These are phyloP conservation scores for Micromonas pusilla DNA, from an alignment of 139 green algal species.

Conservation along the genomic window DNA sequence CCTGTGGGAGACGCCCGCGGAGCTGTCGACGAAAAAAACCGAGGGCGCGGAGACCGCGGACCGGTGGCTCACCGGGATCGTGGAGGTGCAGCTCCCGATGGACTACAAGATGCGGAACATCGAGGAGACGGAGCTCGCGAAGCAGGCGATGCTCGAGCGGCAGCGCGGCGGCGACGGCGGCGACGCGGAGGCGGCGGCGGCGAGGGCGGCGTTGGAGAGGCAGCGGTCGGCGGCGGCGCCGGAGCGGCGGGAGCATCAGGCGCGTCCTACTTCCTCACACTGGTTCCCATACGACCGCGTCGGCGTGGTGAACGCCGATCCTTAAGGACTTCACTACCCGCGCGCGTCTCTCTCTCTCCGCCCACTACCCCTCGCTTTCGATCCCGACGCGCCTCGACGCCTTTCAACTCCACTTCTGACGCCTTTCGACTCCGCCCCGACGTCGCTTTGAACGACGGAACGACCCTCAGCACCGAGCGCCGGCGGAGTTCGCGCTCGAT, in stretches of 20 bases:
- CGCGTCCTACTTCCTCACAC: too few species aligned
- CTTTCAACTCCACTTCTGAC: too few species aligned
- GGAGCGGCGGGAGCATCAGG: too few species aligned
- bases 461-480: background rate
- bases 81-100: conserved; percentile 4
- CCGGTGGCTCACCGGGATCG: conserved; percentile 17
- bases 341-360: too few species aligned
- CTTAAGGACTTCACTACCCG: too few species aligned
- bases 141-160: conserved; percentile 8
- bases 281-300: too few species aligned
- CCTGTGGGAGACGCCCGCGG: background rate
- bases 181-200: background rate
- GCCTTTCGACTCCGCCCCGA: too few species aligned
- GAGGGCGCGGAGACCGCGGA: background rate
- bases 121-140: conserved; percentile 17
- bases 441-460: too few species aligned
- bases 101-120: conserved; percentile 17
- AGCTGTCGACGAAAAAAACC: background rate
- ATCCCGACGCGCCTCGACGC: too few species aligned
- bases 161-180: background rate
- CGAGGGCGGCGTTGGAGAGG: background rate
- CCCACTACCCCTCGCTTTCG: too few species aligned
- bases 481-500: background rate
- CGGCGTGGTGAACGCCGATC: too few species aligned
- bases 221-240: too few species aligned